Conservation (phyloP, 1,284 basidiomycete genomes). For the Kwoniella shivajii region DNA sequence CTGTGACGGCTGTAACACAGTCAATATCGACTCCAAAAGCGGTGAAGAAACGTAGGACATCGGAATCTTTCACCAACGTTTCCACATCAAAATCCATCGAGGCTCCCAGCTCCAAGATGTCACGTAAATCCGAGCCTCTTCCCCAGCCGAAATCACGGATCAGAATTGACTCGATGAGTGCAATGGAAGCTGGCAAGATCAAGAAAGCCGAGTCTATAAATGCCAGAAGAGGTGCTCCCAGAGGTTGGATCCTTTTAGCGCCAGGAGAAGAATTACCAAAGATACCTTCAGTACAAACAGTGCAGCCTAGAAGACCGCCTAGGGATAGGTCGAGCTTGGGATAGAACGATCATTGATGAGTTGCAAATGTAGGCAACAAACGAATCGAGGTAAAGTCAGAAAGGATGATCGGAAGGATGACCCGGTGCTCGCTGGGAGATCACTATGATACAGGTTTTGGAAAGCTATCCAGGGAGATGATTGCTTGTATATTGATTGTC, state of each 20-base stretch:
- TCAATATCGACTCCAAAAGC: neutral
- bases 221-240: constrained; percentile 43
- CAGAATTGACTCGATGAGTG: neutral
- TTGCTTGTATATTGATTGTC: too few relatives aligned
- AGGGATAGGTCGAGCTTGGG: constrained; percentile 10
- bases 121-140: neutral
- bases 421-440: too few relatives aligned
- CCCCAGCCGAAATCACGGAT: neutral
- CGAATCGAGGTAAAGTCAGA: too few relatives aligned
- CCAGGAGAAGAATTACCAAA: constrained; percentile 4
- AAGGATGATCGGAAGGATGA: too few relatives aligned
- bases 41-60: constrained; percentile 9
- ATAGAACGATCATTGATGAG: too few relatives aligned
- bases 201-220: constrained; percentile 22
- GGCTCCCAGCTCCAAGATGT: neutral
- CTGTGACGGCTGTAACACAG: neutral
- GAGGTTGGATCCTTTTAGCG: constrained; percentile 39
- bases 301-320: constrained; percentile 10
- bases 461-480: too few relatives aligned
- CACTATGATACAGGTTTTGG: too few relatives aligned
- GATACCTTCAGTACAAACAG: too few relatives aligned
- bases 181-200: constrained; percentile 1
- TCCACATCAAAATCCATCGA: neutral
- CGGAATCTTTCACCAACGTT: constrained; percentile 5
- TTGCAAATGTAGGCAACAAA: too few relatives aligned